Conservation (phyloP, 176 grass and related monocot genomes). For the Thalia dealbata region DNA sequence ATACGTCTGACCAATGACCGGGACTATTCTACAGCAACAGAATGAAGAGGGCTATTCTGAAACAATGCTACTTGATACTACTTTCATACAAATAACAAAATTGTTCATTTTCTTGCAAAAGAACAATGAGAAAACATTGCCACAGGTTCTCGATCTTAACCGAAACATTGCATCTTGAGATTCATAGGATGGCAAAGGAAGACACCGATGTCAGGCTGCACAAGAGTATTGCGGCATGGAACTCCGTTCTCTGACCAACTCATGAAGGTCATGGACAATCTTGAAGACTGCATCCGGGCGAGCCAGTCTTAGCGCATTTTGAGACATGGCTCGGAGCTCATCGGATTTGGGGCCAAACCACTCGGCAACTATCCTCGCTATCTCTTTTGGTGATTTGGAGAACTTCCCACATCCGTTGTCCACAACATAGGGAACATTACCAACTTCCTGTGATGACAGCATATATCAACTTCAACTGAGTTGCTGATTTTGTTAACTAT, state of each 20-base stretch:
- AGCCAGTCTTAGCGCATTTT: conserved; percentile 66
- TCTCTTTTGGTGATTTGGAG: conserved; percentile 75
- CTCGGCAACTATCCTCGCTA: conserved; percentile 60
- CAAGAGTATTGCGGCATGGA: conserved; percentile 53
- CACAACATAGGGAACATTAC: conserved; percentile 94
- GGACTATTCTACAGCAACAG: too few relatives aligned
- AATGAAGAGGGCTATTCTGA: too few relatives aligned
- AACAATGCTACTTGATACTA: too few relatives aligned
- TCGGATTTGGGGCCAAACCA: conserved; percentile 86
- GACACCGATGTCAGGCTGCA: conserved; percentile 29
- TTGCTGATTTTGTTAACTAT: neutral
- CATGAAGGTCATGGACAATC: conserved; percentile 89
- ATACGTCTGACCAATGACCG: too few relatives aligned
- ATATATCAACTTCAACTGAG: neutral
- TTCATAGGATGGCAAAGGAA: too few relatives aligned
- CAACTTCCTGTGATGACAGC: conserved; percentile 59
- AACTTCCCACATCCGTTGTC: conserved; percentile 89
- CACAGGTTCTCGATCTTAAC: too few relatives aligned
- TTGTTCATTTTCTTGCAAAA: too few relatives aligned
- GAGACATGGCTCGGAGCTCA: conserved; percentile 69
- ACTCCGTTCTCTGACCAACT: conserved; percentile 64
- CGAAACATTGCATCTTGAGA: too few relatives aligned
- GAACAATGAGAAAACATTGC: too few relatives aligned
- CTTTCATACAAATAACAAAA: too few relatives aligned
- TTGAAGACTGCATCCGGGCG: conserved; percentile 87